Percentiles rank a stretch among this genome's conserved stretches.
These are phyloP conservation scores for Fraxinus xanthoxyloides DNA, from an alignment of 305 asterid species.

Conservation along the genomic window DNA sequence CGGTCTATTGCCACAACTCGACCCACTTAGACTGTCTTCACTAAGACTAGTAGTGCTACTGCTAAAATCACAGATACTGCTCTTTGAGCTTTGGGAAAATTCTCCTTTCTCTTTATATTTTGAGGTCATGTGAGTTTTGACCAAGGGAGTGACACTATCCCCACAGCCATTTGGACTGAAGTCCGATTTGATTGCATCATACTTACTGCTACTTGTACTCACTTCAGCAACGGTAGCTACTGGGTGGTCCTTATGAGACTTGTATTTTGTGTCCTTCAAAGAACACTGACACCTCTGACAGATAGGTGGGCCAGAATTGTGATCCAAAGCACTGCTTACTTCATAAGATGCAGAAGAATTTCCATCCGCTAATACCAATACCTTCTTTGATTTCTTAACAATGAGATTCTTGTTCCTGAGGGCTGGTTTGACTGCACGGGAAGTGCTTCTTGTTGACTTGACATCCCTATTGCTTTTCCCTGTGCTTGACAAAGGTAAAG, in stretches of 20 bases:
- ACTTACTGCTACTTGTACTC: conserved; percentile 20
- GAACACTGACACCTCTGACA: conserved; percentile 89
- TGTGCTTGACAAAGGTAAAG: conserved; percentile 43
- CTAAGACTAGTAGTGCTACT: conserved; percentile 77
- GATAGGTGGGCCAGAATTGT: conserved; percentile 41
- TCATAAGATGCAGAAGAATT: conserved; percentile 25
- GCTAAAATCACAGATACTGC: conserved; percentile 82
- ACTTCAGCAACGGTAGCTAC: conserved; percentile 24
- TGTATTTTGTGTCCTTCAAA: conserved; percentile 38
- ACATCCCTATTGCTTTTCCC: conserved; percentile 46
- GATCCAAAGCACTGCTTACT: conserved; percentile 25
- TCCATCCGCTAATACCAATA: conserved; percentile 24
- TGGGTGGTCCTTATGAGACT: conserved; percentile 26
- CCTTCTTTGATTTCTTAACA: conserved; percentile 57
- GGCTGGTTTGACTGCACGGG: conserved; percentile 53
- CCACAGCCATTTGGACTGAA: conserved; percentile 28
- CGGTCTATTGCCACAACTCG: conserved; percentile 59
- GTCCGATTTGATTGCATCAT: conserved; percentile 30
- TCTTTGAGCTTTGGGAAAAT: conserved; percentile 79
- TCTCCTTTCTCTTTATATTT: conserved; percentile 63
- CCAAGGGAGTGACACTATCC: conserved; percentile 25
- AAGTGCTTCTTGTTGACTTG: conserved; percentile 43
- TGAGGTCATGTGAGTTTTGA: conserved; percentile 32
- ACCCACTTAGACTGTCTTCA: conserved; percentile 71
- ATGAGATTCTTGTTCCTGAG: conserved; percentile 52